Evolutionary conservation across 2,329 filamentous ascomycete genomes (phyloP).

Genomic region (Corynespora cassiicola): DNA sequence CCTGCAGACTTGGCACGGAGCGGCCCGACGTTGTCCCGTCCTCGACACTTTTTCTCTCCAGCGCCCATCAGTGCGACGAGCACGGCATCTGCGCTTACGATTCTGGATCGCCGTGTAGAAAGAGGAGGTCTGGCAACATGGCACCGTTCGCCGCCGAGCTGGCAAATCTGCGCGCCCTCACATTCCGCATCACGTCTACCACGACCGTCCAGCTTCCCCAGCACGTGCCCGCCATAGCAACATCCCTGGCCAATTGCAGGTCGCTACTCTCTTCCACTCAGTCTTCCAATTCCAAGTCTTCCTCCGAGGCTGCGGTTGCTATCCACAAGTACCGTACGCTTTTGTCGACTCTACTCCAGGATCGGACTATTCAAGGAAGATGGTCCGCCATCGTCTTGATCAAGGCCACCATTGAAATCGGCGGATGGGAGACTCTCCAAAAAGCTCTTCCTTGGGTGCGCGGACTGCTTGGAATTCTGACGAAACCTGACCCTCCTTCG

Average conservation of each 20-base stretch:
- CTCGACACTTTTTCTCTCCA: slow-evolving; percentile 32
- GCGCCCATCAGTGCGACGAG: no score
- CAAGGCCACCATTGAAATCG: slow-evolving; percentile 82
- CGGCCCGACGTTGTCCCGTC: slow-evolving; percentile 28
- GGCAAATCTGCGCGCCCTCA: slow-evolving; percentile 55
- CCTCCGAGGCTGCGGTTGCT: slow-evolving; percentile 71
- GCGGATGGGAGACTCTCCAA: slow-evolving; percentile 81
- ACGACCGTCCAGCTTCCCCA: slow-evolving; percentile 76
- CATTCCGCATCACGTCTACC: slow-evolving; percentile 73
- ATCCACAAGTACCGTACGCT: slow-evolving; percentile 84
- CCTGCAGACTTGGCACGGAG: slow-evolving; percentile 21
- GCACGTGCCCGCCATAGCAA: slow-evolving; percentile 72
- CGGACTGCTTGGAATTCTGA: slow-evolving; percentile 75
- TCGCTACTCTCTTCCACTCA: slow-evolving; percentile 68
- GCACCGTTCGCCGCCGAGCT: slow-evolving; percentile 32
- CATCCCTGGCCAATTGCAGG: slow-evolving; percentile 60
- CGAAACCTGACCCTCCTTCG: slow-evolving; percentile 78
- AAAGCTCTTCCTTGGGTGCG: slow-evolving; percentile 77
- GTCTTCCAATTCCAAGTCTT: slow-evolving; percentile 63
- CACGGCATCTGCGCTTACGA: neutral
- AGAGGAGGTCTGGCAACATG: slow-evolving; percentile 20
- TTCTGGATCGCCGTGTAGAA: neutral
- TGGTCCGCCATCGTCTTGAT: slow-evolving; percentile 80
- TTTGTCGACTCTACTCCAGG: slow-evolving; percentile 78
- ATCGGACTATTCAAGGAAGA: slow-evolving; percentile 74